Conservation (phyloP, 2,329 filamentous ascomycete species). For the Venturia nashicola region DNA sequence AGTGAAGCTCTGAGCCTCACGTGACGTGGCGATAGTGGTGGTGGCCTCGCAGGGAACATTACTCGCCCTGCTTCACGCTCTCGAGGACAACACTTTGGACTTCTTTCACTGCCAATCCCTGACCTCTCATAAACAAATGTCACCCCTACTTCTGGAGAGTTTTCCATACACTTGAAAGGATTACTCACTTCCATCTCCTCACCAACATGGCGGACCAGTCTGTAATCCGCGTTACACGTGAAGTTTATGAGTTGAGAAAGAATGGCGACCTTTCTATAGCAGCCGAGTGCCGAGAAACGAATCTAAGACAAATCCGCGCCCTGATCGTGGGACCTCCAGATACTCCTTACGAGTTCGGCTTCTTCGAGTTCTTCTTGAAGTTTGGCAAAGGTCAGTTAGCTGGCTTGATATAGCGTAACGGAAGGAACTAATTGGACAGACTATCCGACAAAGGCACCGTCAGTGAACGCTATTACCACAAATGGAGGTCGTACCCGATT, state of each 20-base stretch:
- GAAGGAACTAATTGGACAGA: constrained; percentile 32
- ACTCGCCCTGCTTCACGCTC: not conserved
- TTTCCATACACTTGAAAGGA: not conserved
- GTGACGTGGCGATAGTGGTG: not conserved
- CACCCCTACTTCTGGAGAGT: not conserved
- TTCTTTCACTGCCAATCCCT: not conserved
- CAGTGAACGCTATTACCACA: constrained; percentile 62
- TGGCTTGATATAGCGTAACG: too few relatives aligned
- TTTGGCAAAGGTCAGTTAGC: constrained; percentile 40
- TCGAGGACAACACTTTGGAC: not conserved
- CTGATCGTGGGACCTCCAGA: constrained; percentile 87
- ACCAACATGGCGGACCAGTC: constrained; percentile 49
- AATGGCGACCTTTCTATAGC: constrained; percentile 76
- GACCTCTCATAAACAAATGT: not conserved
- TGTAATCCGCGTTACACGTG: constrained; percentile 78
- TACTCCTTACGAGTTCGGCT: constrained; percentile 93
- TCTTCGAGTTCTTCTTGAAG: constrained; percentile 80
- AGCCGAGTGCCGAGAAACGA: constrained; percentile 74
- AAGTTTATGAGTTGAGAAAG: constrained; percentile 75
- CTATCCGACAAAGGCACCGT: constrained; percentile 59
- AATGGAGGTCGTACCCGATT: constrained; percentile 82
- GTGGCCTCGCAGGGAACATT: not conserved
- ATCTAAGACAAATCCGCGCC: constrained; percentile 78
- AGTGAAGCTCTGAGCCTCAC: too few relatives aligned
- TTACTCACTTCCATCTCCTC: too few relatives aligned